Conservation (phyloP, 1,284 basidiomycete species). For the Papiliotrema laurentii region DNA sequence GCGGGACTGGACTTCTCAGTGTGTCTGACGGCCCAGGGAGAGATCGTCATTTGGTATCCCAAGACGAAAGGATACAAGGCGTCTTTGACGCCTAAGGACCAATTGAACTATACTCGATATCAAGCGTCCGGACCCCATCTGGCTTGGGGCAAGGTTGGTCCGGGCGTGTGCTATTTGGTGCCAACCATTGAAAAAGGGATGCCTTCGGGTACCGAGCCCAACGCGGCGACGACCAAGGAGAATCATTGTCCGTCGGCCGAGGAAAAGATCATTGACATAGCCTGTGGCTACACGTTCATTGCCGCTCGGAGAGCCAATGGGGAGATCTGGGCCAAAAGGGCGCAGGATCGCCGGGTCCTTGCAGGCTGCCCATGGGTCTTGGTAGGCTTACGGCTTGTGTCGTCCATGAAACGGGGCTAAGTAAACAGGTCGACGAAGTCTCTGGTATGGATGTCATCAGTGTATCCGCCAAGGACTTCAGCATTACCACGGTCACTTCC, state of each 20-base stretch:
- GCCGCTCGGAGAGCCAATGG: conserved; percentile 61
- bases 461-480: no score
- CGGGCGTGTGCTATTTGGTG: no score
- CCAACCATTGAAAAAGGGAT: no score
- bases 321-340: conserved; percentile 40
- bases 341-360: conserved; percentile 10
- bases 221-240: conserved; percentile 8
- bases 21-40: neutral
- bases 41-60: neutral
- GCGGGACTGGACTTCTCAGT: conserved; percentile 69
- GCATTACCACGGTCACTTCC: no score
- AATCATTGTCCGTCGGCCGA: conserved; percentile 35
- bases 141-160: no score
- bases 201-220: no score
- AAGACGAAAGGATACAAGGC: neutral
- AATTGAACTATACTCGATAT: no score
- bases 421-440: no score
- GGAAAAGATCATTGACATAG: conserved; percentile 67
- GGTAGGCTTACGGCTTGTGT: conserved; percentile 1
- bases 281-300: conserved; percentile 61
- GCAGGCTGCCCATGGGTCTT: conserved; percentile 69
- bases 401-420: neutral
- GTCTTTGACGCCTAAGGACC: neutral
- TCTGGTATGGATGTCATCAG: no score
- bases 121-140: conserved; percentile 51